These are phyloP conservation scores for Dissophora ornata DNA, from an alignment of 192 early-diverging fungal genomes.

Conservation along the genomic window DNA sequence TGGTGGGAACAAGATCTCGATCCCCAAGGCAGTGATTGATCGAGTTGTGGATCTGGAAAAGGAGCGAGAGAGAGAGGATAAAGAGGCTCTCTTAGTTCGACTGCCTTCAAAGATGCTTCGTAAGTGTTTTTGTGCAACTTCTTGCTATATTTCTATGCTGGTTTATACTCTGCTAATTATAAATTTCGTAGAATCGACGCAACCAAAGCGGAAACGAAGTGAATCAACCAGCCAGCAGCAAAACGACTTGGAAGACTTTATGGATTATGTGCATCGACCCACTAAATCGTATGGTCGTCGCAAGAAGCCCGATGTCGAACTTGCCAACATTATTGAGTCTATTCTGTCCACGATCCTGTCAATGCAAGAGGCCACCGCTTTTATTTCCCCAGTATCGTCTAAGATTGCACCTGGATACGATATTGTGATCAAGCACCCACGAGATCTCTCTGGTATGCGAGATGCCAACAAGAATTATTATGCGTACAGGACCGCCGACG, in stretches of 20 bases:
- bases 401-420: constrained; percentile 65
- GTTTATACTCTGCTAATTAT: background rate
- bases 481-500: constrained; percentile 57
- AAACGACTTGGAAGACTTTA: constrained; percentile 42
- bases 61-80: constrained; percentile 44
- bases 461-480: constrained; percentile 61
- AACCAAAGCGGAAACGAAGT: constrained; percentile 53
- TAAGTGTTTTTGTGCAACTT: constrained; percentile 17
- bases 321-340: constrained; percentile 59
- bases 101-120: constrained; percentile 48
- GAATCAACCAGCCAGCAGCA: constrained; percentile 38
- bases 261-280: constrained; percentile 57
- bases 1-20: constrained; percentile 45
- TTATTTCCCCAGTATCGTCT: constrained; percentile 60
- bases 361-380: constrained; percentile 59
- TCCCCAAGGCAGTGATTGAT: constrained; percentile 51
- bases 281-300: constrained; percentile 61
- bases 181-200: no score
- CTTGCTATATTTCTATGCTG: no score
- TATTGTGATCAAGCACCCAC: constrained; percentile 61
- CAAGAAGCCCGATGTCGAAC: constrained; percentile 60
- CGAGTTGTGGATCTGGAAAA: constrained; percentile 42
- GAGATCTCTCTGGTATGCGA: constrained; percentile 64
- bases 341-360: constrained; percentile 56
- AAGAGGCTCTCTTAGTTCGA: constrained; percentile 46